A percentile compares a stretch with the other conserved stretches of the same genome.
These are phyloP conservation scores for Apostasia ramifera DNA, from an alignment of 106 monocot species.

Conservation along the genomic window DNA sequence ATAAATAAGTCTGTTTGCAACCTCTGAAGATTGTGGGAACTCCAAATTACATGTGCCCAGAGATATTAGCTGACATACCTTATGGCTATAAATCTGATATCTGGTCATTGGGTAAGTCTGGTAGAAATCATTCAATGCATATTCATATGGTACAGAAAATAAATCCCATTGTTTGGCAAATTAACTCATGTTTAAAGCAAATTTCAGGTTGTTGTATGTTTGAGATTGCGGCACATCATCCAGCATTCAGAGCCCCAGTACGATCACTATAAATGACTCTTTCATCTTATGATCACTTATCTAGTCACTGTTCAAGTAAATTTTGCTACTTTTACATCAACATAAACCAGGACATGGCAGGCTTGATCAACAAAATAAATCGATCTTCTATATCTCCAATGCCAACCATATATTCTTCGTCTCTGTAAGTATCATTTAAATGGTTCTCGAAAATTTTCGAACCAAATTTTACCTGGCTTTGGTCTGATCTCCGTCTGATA, in stretches of 20 bases:
- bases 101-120: slow-evolving; percentile 82
- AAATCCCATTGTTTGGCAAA: too few species aligned
- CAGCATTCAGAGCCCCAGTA: slow-evolving; percentile 64
- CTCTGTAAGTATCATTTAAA: slow-evolving; percentile 36
- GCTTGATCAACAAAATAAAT: slow-evolving; percentile 84
- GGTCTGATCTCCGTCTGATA: not conserved
- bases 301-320: too few species aligned
- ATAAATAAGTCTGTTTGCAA: slow-evolving; percentile 2
- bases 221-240: slow-evolving; percentile 70
- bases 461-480: not conserved
- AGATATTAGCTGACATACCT: slow-evolving; percentile 87
- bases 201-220: slow-evolving; percentile 87
- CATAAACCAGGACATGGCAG: slow-evolving; percentile 63
- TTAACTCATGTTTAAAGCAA: not conserved
- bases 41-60: slow-evolving; percentile 98
- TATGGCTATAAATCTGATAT: slow-evolving; percentile 97
- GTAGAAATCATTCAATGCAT: not conserved
- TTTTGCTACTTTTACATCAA: too few species aligned
- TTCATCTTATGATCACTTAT: not conserved
- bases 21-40: slow-evolving; percentile 67
- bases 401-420: slow-evolving; percentile 64
- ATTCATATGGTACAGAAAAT: not conserved
- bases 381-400: slow-evolving; percentile 74
- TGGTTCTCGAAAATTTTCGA: not conserved
- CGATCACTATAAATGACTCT: not conserved